A percentile compares a stretch with the other conserved stretches of the same genome.
Evolutionary conservation across 192 early-diverging fungal species (phyloP).

Genomic region (Globomyces pollinis-pini): DNA sequence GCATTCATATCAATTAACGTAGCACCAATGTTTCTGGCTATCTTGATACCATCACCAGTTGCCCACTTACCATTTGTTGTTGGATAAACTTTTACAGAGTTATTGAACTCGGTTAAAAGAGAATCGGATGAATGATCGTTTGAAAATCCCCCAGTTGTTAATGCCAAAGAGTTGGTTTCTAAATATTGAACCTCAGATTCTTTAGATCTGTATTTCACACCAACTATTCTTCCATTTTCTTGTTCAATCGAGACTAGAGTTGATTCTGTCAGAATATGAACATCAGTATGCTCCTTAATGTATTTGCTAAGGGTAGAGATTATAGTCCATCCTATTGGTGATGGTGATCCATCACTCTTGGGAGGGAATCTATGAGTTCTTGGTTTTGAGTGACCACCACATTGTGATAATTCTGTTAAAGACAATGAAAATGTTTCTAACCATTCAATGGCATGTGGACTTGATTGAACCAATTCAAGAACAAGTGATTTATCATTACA

Average conservation of each 20-base stretch:
- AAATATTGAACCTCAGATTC: too few relatives aligned
- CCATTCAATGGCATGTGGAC: background rate
- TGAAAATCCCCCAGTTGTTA: background rate
- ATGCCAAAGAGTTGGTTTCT: background rate
- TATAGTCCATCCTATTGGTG: constrained; percentile 24
- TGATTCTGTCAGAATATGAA: background rate
- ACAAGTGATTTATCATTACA: background rate
- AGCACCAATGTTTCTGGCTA: background rate
- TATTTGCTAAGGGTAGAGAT: background rate
- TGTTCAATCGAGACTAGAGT: background rate
- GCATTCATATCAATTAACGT: background rate
- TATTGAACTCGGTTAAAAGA: too few relatives aligned
- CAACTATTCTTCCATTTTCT: background rate
- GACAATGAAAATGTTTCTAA: constrained; percentile 20
- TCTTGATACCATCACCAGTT: background rate
- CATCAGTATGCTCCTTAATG: background rate
- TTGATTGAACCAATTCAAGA: background rate
- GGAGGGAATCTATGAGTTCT: constrained; percentile 57
- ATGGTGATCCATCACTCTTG: too few relatives aligned
- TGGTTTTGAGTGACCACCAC: constrained; percentile 65
- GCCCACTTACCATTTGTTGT: background rate
- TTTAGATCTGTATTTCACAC: background rate
- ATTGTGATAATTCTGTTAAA: constrained; percentile 65
- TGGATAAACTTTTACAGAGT: background rate
- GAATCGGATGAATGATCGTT: too few relatives aligned